A percentile compares a stretch with the other conserved stretches of the same genome.
Conservation (phyloP, 1,284 basidiomycete species). For the Ceratobasidium sp. region DNA sequence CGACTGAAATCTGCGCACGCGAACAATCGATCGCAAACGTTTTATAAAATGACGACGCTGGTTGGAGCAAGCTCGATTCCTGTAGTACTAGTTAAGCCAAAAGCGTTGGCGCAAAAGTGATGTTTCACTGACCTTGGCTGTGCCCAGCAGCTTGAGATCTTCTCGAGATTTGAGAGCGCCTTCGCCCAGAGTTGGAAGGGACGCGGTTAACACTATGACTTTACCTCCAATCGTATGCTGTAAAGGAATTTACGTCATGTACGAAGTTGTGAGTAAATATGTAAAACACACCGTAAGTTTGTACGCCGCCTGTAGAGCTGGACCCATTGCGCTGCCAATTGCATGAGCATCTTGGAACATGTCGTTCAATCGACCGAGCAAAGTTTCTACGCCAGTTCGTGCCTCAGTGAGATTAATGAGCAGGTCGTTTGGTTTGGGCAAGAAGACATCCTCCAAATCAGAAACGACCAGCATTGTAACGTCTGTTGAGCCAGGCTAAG, state of each 20-base stretch:
- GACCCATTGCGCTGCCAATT: slow-evolving; percentile 94
- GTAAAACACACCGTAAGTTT: slow-evolving; percentile 80
- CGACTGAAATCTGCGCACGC: slow-evolving; percentile 95
- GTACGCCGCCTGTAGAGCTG: slow-evolving; percentile 94
- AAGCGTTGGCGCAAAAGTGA: slow-evolving; percentile 89
- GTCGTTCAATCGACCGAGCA: slow-evolving; percentile 86
- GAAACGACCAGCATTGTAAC: slow-evolving; percentile 97
- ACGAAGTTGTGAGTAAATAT: not conserved
- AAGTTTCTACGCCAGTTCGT: slow-evolving; percentile 80
- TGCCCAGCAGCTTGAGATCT: slow-evolving; percentile 95
- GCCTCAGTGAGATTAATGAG: slow-evolving; percentile 94
- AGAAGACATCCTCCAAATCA: slow-evolving; percentile 96
- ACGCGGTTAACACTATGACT: slow-evolving; percentile 89
- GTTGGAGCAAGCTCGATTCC: slow-evolving; percentile 89
- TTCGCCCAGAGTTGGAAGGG: slow-evolving; percentile 87
- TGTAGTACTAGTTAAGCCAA: slow-evolving; percentile 96
- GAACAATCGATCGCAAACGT: slow-evolving; percentile 99
- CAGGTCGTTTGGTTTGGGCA: slow-evolving; percentile 95
- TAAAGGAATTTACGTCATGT: slow-evolving; percentile 17
- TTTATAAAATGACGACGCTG: slow-evolving; percentile 96
- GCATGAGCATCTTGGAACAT: slow-evolving; percentile 97
- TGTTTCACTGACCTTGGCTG: slow-evolving; percentile 74
- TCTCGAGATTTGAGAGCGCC: slow-evolving; percentile 96
- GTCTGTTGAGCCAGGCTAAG: slow-evolving; percentile 81
- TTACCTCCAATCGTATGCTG: slow-evolving; percentile 93